Base-by-base conservation (phyloP, 768 basidiomycete species). In the Termitomyces sp. region DNA sequence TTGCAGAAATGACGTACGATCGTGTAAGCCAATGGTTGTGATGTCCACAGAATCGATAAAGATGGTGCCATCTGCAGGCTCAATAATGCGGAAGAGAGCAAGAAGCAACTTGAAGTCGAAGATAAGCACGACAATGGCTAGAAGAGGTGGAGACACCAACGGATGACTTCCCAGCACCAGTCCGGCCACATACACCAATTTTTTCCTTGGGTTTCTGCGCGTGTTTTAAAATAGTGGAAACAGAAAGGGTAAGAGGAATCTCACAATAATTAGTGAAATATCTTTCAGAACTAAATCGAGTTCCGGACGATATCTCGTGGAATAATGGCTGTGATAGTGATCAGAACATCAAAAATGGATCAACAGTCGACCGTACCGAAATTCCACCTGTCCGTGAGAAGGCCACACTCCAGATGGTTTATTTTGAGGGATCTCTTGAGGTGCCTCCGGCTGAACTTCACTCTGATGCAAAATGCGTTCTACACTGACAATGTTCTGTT, bases 401-500 rank as follows among this genome's bases (percentile, higher is more conserved):
- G 95, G 96, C 96, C 96, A 98, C 14, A 62, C 61, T 1, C 67
- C 65, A 32, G 66, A 62, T 0, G 87, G 84, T 45, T 83, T 78
- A 11, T 66, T 70, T 21, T 84, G 84, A 0, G 81, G 77, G 17
- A 90, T 72, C 56, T 90, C 86, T 42, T 80, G 77, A 0, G 88
- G 82, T 1, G 89, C 92, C 69, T 98, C 95, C 0, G 84, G 74
- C 17, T 74, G 63, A 17, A 96, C 75, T 7, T 86, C 75, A 26
- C 84, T 84, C 63, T 97, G 95, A 62, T 94, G 85, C 26, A 90
- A 68, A 51, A 95, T 87, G 5, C 93, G 85, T 67, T 96, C 93
- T 15, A 92, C 88, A 63, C 89, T 90, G 57, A 93, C 90, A 62
- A 93, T 86, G 60, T 90, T 91, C 62, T 93, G 89, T 65, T 96